Base-by-base conservation (phyloP, 768 basidiomycete genomes). In the Pleurotus sapidus region DNA sequence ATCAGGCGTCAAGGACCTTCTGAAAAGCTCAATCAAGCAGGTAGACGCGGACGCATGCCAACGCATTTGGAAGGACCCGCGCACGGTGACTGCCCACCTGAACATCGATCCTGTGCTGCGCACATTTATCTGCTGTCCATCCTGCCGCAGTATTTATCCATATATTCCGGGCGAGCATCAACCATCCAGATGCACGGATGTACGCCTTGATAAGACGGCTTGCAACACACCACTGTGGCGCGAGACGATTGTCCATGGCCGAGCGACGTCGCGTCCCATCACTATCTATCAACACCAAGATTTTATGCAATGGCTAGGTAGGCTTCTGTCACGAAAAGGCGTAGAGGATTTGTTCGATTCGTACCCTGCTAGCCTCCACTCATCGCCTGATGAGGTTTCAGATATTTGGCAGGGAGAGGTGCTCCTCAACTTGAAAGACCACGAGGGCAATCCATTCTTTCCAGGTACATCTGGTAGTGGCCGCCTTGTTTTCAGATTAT, bases 381-480 rank as follows among this genome's bases (percentile, higher is more conserved):
- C 55, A 3, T 11, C 40, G 12, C 23, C 2, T 6, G 38, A 46
- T 6, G 61, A 64, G 4, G 57, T 66, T 47, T 24, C n/a, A 6
- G 70, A 74, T 46, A 66, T 73, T 5, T 67, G 65, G 53, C 65
- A 70, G 45, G 69, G 64, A 1, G 55, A 62, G 3, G 61, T 57
- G n/a, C 46, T 75, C 15, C 50, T 51, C 4, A 50, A 68, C n/a
- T 64, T 74, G 51, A 54, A 49, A 20, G 64, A 62, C 24, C 56
- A 57, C n/a, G 65, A 72, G 48, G 62, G 66, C 39, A 40, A 64
- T 17, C 69, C 59, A 20, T 66, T 72, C 59, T 0, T 66, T 27
- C 5, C 5, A 5, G 5, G 5, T 8, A 27, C 27, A 3, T 27
- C 27, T 27, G 27, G 27, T 8, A 27, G 27, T 27, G 27, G 27